Evolutionary conservation across 164 flowering plant genomes (phyloP).

Genomic region (Umbilicus rupestris): DNA sequence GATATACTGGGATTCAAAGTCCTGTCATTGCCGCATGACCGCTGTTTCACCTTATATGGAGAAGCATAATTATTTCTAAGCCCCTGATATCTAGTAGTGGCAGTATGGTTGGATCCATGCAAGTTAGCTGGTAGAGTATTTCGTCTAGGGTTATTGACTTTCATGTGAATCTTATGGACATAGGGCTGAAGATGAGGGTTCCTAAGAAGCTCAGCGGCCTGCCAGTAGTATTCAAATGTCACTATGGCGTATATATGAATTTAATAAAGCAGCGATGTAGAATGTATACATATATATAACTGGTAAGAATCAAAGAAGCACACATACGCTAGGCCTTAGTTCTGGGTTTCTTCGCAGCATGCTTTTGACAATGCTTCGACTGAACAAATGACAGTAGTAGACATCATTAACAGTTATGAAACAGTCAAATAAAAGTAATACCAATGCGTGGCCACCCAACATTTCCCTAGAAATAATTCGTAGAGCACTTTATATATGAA

Average conservation of each 20-base stretch:
- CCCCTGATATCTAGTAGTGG: slow-evolving; percentile 43
- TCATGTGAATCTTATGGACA: slow-evolving; percentile 60
- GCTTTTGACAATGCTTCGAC: slow-evolving; percentile 89
- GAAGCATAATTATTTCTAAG: slow-evolving; percentile 25
- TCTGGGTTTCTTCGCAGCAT: slow-evolving; percentile 97
- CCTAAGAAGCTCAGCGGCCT: slow-evolving; percentile 87
- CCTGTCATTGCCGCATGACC: slow-evolving; percentile 56
- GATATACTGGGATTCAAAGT: slow-evolving; percentile 60
- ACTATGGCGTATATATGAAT: neutral
- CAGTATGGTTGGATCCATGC: slow-evolving; percentile 32
- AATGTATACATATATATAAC: neutral
- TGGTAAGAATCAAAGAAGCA: slow-evolving; percentile 4
- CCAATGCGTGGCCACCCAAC: neutral
- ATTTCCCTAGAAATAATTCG: neutral
- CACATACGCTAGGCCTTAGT: slow-evolving; percentile 89
- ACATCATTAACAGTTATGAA: neutral
- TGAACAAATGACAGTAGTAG: slow-evolving; percentile 21
- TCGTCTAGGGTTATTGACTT: slow-evolving; percentile 46
- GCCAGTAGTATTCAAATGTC: slow-evolving; percentile 7
- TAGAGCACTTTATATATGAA: neutral
- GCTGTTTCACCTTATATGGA: slow-evolving; percentile 30
- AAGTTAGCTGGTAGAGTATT: slow-evolving; percentile 29
- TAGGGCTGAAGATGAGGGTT: slow-evolving; percentile 76
- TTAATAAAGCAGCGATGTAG: neutral
- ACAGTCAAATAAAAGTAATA: slow-evolving; percentile 7